phyloP scores from a whole-genome alignment of 2,329 filamentous ascomycete genomes.

The Camillea tinctor region DNA sequence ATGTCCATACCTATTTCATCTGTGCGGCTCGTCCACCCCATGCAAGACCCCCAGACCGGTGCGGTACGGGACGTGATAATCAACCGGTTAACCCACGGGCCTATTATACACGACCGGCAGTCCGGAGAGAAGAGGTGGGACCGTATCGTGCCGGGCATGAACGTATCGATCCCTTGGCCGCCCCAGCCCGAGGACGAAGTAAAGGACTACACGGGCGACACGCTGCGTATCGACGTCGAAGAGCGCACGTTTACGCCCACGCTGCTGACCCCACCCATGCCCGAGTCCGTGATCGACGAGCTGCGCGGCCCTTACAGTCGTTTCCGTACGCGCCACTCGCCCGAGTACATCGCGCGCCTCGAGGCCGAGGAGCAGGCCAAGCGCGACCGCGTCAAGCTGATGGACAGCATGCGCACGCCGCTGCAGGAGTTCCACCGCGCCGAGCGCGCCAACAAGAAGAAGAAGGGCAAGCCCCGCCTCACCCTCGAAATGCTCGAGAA shows the following conservation, averaged over 20 bases:
- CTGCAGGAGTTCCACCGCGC: constrained; percentile 59
- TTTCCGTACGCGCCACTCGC: constrained; percentile 78
- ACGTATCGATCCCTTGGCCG: constrained; percentile 77
- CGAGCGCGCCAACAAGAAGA: constrained; percentile 50
- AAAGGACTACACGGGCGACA: constrained; percentile 65
- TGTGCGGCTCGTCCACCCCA: constrained; percentile 78
- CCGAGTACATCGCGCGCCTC: constrained; percentile 67
- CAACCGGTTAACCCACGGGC: constrained; percentile 61
- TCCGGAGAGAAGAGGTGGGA: constrained; percentile 48
- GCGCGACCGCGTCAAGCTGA: constrained; percentile 41
- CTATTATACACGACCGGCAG: constrained; percentile 49
- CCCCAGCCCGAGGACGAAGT: constrained; percentile 47
- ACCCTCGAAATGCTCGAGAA: constrained; percentile 59
- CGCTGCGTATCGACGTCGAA: constrained; percentile 73
- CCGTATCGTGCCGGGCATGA: constrained; percentile 67
- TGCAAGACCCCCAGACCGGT: constrained; percentile 65
- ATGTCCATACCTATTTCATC: constrained; percentile 65
- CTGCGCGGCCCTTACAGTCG: constrained; percentile 78
- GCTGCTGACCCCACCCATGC: constrained; percentile 75
- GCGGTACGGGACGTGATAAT: constrained; percentile 72
- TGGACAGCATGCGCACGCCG: constrained; percentile 47
- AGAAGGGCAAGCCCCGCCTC: constrained; percentile 55
- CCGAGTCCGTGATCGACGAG: constrained; percentile 76
- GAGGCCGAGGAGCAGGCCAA: constrained; percentile 53
- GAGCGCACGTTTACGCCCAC: constrained; percentile 75